These are phyloP conservation scores for Tetrapisispora pingtungensis DNA, from an alignment of 805 yeast genomes.

Conservation along the genomic window DNA sequence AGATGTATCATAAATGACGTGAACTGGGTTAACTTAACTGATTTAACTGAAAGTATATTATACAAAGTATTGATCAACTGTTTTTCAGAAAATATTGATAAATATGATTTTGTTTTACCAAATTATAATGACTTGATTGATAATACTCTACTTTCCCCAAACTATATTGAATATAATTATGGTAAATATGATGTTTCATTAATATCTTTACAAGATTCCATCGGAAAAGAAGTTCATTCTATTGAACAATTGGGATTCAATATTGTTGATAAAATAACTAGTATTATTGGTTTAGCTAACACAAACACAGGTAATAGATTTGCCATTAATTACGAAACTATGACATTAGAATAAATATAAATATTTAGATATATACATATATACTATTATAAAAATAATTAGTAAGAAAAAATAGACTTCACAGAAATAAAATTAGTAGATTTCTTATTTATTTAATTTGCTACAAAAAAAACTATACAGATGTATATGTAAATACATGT, in stretches of 20 bases:
- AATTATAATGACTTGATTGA: conserved; percentile 3
- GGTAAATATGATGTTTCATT: conserved; percentile 4
- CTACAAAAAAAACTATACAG: no score
- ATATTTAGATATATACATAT: no score
- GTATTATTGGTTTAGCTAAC: conserved; percentile 31
- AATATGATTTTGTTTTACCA: conserved; percentile 26
- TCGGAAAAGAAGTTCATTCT: conserved; percentile 12
- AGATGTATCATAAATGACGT: conserved; percentile 46
- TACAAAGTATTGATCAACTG: conserved; percentile 35
- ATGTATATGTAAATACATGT: no score
- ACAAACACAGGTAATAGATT: conserved; percentile 28
- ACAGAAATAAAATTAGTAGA: no score
- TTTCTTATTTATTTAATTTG: no score
- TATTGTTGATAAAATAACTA: conserved; percentile 25
- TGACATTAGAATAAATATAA: conserved; percentile 18
- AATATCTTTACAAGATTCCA: conserved; percentile 4
- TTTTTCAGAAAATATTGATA: conserved; percentile 29
- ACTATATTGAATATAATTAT: conserved; percentile 7
- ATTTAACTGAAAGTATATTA: conserved; percentile 35
- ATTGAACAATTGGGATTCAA: conserved; percentile 7
- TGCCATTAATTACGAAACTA: conserved; percentile 31
- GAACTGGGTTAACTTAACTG: conserved; percentile 35
- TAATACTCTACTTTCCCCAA: conserved; percentile 2
- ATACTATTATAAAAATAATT: no score
- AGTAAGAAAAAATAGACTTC: no score